phyloP scores from a whole-genome alignment of 2,329 filamentous ascomycete species.

The Dactylonectria estremocensis region DNA sequence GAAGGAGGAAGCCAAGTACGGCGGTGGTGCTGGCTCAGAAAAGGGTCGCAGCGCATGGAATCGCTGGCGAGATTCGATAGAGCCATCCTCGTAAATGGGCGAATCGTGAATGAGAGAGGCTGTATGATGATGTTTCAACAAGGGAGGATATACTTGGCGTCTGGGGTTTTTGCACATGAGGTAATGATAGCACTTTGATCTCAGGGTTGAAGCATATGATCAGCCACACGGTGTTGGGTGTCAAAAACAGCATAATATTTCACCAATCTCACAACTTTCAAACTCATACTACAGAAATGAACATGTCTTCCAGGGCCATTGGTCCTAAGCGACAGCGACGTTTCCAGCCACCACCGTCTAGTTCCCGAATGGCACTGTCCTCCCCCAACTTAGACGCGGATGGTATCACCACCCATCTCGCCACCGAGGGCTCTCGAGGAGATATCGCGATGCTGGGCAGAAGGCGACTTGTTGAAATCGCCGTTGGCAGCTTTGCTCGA shows the following conservation, averaged over 20 bases:
- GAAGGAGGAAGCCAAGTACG: conserved; percentile 76
- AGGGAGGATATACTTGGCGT: conserved; percentile 12
- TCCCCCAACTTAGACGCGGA: conserved; percentile 41
- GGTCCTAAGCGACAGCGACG: conserved; percentile 33
- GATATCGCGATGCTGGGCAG: conserved; percentile 58
- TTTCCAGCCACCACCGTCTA: conserved; percentile 25
- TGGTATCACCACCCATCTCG: conserved; percentile 75
- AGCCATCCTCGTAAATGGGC: conserved; percentile 19
- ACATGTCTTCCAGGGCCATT: conserved; percentile 30
- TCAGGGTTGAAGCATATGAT: neutral
- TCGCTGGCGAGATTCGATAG: conserved; percentile 54
- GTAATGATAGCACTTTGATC: conserved; percentile 1
- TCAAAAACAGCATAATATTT: conserved; percentile 23
- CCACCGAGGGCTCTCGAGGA: conserved; percentile 71
- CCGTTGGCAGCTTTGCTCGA: conserved; percentile 42
- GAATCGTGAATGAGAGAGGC: neutral
- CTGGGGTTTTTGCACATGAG: neutral
- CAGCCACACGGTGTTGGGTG: neutral
- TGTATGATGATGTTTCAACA: neutral
- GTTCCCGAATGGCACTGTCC: conserved; percentile 16
- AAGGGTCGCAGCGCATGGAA: conserved; percentile 56
- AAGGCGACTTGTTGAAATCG: conserved; percentile 37
- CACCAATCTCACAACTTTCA: conserved; percentile 20
- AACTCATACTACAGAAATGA: conserved; percentile 25
- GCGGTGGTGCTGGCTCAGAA: conserved; percentile 72